Evolutionary conservation across 495 filamentous ascomycete species (phyloP).

Genomic region (Lasiosphaeriaceae sp.): DNA sequence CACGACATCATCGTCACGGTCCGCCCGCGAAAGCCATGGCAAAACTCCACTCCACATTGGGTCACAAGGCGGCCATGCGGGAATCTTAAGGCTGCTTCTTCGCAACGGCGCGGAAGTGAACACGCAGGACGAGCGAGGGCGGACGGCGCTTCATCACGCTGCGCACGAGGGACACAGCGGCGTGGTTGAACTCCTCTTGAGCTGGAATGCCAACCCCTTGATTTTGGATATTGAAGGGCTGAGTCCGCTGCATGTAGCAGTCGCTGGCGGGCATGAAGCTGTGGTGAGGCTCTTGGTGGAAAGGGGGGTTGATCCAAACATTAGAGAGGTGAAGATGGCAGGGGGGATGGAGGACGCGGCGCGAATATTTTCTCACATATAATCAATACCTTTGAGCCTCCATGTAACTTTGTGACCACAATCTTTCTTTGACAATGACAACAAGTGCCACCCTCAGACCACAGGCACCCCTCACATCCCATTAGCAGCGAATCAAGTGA

Average conservation of each 20-base stretch:
- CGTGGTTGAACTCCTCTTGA: background rate
- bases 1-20: background rate
- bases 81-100: background rate
- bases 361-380: no score
- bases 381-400: no score
- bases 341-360: background rate
- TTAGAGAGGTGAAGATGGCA: background rate
- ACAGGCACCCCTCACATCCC: no score
- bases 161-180: background rate
- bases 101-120: background rate
- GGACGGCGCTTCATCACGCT: background rate
- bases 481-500: no score
- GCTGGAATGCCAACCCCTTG: background rate
- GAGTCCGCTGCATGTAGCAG: background rate
- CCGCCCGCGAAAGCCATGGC: background rate
- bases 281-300: background rate
- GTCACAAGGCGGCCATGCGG: background rate
- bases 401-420: no score
- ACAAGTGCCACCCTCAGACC: no score
- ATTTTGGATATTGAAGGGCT: background rate
- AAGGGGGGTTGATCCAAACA: background rate
- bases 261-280: background rate
- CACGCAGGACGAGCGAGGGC: background rate
- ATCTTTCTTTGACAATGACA: no score
- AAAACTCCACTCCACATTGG: background rate